Conservation (phyloP, 192 early-diverging fungal genomes). For the Mortierella hygrophila region DNA sequence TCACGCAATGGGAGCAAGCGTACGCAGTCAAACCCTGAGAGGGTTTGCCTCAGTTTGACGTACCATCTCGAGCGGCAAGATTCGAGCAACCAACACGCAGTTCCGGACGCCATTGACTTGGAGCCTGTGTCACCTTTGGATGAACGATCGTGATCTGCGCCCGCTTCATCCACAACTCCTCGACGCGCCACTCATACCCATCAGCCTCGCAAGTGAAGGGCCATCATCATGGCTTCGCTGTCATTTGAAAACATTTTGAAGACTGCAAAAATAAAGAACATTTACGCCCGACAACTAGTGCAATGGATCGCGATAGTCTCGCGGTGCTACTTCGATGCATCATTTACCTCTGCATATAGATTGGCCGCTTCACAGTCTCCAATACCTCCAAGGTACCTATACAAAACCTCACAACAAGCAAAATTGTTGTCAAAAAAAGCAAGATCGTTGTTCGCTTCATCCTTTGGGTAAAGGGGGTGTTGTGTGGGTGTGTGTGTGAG, state of each 20-base stretch:
- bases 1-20: neutral
- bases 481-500: neutral
- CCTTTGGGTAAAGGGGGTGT: neutral
- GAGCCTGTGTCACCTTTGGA: neutral
- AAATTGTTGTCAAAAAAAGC: conserved; percentile 2
- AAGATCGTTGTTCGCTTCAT: conserved; percentile 4
- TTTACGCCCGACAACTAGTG: too few relatives aligned
- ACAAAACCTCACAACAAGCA: too few relatives aligned
- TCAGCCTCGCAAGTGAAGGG: neutral
- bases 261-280: too few relatives aligned
- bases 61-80: neutral
- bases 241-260: too few relatives aligned
- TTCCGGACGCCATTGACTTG: neutral
- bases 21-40: neutral
- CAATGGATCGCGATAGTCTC: too few relatives aligned
- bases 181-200: neutral
- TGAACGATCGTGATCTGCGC: neutral
- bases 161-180: neutral
- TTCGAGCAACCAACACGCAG: neutral
- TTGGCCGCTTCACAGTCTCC: too few relatives aligned
- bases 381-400: too few relatives aligned
- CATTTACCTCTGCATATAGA: too few relatives aligned
- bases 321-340: too few relatives aligned
- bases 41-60: neutral
- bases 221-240: too few relatives aligned